phyloP scores from a whole-genome alignment of 306 rosid genomes.

The Vicia sativa region DNA sequence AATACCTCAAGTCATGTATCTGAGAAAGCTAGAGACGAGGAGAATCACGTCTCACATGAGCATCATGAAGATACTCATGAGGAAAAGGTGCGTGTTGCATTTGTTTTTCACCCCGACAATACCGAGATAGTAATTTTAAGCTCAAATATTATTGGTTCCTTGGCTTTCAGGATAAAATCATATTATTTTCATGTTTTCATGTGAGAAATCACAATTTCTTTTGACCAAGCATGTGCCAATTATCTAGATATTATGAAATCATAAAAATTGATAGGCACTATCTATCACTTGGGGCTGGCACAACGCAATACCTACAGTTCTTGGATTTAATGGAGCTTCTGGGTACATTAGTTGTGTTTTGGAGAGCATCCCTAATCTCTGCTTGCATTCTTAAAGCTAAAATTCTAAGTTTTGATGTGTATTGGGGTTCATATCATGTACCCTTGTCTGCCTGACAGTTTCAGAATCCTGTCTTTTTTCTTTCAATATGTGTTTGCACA shows the following conservation, averaged over 20 bases:
- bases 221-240: conserved; percentile 16
- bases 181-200: conserved; percentile 15
- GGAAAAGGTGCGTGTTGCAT: conserved; percentile 63
- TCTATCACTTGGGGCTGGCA: neutral
- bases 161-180: neutral
- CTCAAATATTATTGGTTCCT: neutral
- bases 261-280: conserved; percentile 5
- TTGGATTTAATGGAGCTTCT: conserved; percentile 8
- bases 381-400: neutral
- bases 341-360: neutral
- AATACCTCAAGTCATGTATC: conserved; percentile 48
- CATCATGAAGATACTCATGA: conserved; percentile 64
- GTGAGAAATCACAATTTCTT: conserved; percentile 6
- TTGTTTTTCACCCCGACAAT: neutral
- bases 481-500: neutral
- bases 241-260: neutral
- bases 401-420: conserved; percentile 8
- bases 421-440: neutral
- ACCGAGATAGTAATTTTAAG: conserved; percentile 12
- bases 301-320: neutral
- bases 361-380: neutral
- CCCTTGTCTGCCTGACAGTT: neutral
- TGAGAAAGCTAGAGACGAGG: conserved; percentile 67
- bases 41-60: conserved; percentile 61
- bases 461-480: no score